Evolutionary conservation across 176 grass and related monocot genomes (phyloP), one percentile per base, ranked within the genome.

Genomic region (Lolium rigidum): DNA sequence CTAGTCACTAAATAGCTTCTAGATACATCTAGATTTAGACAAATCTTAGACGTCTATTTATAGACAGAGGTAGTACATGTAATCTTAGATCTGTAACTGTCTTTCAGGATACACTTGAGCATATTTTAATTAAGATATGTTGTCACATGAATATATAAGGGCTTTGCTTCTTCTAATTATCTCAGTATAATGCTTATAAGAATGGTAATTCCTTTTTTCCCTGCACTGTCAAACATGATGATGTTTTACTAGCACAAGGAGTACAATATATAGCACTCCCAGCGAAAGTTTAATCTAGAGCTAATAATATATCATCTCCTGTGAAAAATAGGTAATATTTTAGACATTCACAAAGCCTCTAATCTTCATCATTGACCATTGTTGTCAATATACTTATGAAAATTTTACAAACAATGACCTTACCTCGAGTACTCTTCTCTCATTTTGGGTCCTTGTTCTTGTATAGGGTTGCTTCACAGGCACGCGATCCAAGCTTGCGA

Each of bases 401-500:
- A 35, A 35, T 35, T 35, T 35, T 35, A 35, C 31, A 35, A 35
- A 63, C 11, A 62, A 11, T 24, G 24, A 62, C 22, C 61, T 64
- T 28, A 2, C 11, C 24, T 64, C 6, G 1, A 64, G 10, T 25
- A 62, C 22, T 64, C 61, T 64, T 28, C 11, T 35, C 63, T 66
- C 63, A 66, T 66, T 11, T 48, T 2, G 41, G 1, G 3, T 18
- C 6, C 77, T 62, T 16, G 57, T 64, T 0, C 14, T 63, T 48
- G 0, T 2, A 3, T 21, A 90, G 83, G 88, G 7, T 35, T 90
- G 88, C 88, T 38, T 49, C 28, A 81, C 88, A 2, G 88, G 88
- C 39, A 64, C 81, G 4, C 55, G 88, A 77, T 89, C 88, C 39
- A 89, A 55, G 77, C 80, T 89, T 2, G 83, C 88, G 1, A 89